Base-by-base conservation (phyloP, 1,284 basidiomycete species). In the Lentinula novae-zelandiae region DNA sequence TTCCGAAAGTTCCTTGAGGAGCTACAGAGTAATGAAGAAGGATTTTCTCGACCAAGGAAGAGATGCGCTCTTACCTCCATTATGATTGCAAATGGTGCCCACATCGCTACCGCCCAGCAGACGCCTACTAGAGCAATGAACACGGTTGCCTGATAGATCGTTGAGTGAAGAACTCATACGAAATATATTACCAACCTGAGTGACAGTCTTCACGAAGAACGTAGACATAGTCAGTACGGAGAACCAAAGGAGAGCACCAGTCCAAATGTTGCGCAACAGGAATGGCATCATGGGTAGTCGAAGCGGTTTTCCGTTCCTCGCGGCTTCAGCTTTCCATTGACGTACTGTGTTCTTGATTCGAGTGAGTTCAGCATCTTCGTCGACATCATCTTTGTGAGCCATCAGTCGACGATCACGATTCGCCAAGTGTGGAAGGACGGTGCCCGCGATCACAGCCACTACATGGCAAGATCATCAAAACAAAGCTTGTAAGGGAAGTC, bases 61-160 rank as follows among this genome's bases (percentile, higher is more conserved):
- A 27, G 3, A 3, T 46, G 48, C 64, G 53, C 20, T 22, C 81
- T 61, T 64, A 85, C 92, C 84, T 95, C 93, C 94, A 96, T 96
- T 72, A 96, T 93, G 69, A 96, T 94, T 13, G 92, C 89, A 64
- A 91, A 92, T 2, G 90, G 88, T 58, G 92, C 92, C 95, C 95
- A 97, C 76, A 93, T 94, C 13, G 94, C 93, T 22, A 97, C 91
- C 1, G 94, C 93, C 95, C 95, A 98, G 71, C 90, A 93, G 44
- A 97, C 90, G 46, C 95, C 95, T 13, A 95, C 86, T 44, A 95
- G 72, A 57, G 87, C 87, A 58, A 98, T 92, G 67, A 92, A 85
- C 27, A 87, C 72, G 10, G 90, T 92, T 8, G 95, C 95, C 81
- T 89, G 65, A 50, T 53, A 60, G 22, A 51, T 22, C 48, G 44